Base-by-base conservation (phyloP, 225 moss, liverwort and hornwort genomes). In the Ulota crispa region DNA sequence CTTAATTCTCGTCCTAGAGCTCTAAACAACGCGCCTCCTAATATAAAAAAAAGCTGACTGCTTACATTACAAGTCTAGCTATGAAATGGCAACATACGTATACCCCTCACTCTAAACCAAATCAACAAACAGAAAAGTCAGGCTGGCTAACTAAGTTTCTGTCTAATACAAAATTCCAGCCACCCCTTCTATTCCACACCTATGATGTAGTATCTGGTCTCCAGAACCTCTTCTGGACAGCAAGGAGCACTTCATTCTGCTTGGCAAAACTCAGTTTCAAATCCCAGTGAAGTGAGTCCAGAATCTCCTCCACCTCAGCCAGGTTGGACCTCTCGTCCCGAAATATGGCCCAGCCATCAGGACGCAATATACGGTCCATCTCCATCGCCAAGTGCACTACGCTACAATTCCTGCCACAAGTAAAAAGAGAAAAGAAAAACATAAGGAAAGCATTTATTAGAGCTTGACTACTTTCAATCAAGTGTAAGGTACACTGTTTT, bases 311-410 rank as follows among this genome's bases (percentile, higher is more conserved):
- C 23, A 86, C 82, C 63, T 82, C 78, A 1, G 28, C 69, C 63
- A 86, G 54, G 54, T 78, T 78, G 23, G 83, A 81, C 57, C 68
- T 83, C 53, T 85, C 87, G 68, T 96, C 94, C 27, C 94, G 89
- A 81, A 96, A 94, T 70, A 96, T 88, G 20, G 86, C 89, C 94
- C 94, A 94, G 12, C 94, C 93, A 76, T 87, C 80, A 27, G 94
- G 93, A 80, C 94, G 86, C 85, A 96, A 80, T 24, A 94, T 93
- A 64, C 96, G 88, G 64, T 96, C 94, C 85, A 96, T 91, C 85
- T 96, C 96, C 77, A 94, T 88, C 39, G 89, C 43, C 65, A 89
- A 88, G 75, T 87, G 89, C 66, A 89, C 80, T 59, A 93, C 39
- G 75, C 83, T 84, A 85, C 96, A 96, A 24, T 82, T 82, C 78